A percentile compares a stretch with the other conserved stretches of the same genome.
Evolutionary conservation across 257 asterid species (phyloP).

Genomic region (Solanum rostratum): DNA sequence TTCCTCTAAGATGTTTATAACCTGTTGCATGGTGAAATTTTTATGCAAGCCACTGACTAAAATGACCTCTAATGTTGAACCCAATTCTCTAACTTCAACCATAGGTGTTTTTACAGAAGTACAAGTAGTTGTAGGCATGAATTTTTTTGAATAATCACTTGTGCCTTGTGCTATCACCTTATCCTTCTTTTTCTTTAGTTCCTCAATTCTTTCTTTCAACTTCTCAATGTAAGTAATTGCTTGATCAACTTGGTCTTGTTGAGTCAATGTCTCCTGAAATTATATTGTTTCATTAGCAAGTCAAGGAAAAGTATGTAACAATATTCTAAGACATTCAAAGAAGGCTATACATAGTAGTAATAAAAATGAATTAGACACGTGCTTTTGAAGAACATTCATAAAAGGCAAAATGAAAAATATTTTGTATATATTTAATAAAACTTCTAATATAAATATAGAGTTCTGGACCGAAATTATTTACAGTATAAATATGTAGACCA

Average conservation of each 20-base stretch:
- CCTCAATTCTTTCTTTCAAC: constrained; percentile 17
- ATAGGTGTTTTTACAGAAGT: background rate
- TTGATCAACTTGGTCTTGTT: constrained; percentile 25
- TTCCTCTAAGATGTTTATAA: constrained; percentile 17
- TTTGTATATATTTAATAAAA: background rate
- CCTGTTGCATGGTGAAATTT: constrained; percentile 11
- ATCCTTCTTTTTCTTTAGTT: constrained; percentile 16
- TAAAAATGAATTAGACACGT: background rate
- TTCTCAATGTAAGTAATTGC: constrained; percentile 16
- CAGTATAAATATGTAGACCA: background rate
- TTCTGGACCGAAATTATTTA: background rate
- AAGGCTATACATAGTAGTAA: background rate
- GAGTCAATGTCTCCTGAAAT: constrained; percentile 22
- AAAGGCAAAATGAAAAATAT: no score
- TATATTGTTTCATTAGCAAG: background rate
- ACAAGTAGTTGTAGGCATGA: background rate
- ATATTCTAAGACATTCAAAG: background rate
- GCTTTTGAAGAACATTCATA: background rate
- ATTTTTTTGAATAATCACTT: background rate
- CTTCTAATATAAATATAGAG: background rate
- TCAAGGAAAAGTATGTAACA: background rate
- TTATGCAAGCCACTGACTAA: constrained; percentile 12
- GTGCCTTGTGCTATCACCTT: background rate
- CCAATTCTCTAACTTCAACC: constrained; percentile 18
- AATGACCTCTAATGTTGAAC: constrained; percentile 26